Evolutionary conservation across 2,329 filamentous ascomycete species (phyloP), one percentile per base, ranked within the genome.

Genomic region (Ustulina deusta): DNA sequence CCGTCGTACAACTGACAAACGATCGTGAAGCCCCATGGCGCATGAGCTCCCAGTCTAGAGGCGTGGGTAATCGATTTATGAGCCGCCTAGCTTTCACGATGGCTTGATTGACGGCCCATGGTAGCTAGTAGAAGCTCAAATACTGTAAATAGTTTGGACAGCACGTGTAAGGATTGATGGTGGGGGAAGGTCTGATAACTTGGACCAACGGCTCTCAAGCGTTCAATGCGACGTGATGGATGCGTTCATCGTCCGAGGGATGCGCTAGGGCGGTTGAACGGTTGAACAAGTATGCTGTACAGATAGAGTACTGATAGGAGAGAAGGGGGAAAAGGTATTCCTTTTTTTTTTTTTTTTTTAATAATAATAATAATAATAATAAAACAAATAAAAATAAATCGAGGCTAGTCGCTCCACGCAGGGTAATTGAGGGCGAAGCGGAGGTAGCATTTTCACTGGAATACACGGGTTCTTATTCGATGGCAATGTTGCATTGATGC

Each of bases 391-490:
- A 56, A 40, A 27, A 25, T n/a, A 20, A 27, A 11, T 40, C 29
- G 36, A 42, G 22, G 27, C 55, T 44, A 51, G 46, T 63, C 42
- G 54, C 34, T 60, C 49, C 40, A 29, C 59, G 5, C 32, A 62
- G 58, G 52, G 56, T 42, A 64, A 52, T 58, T 56, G 57, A 66
- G 55, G 56, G 58, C 58, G 58, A 65, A 48, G 61, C 52, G 27
- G 61, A 69, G 56, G 60, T 66, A 63, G 66, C 27, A 61, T 70
- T 61, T 55, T 38, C 38, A 63, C 55, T 38, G 46, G 48, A 42
- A 52, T 32, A 51, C 36, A 60, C 25, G 56, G 49, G 36, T 36
- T 63, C 40, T 51, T 40, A 66, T 61, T 70, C 36, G 69, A 69
- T 51, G 55, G 13, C n/a, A 32, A 44, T 34, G 68, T 61, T 62